Percentiles rank a stretch among this genome's conserved stretches.
These are phyloP conservation scores for Flaveria robusta DNA, from an alignment of 129 eudicot genomes.

Conservation along the genomic window DNA sequence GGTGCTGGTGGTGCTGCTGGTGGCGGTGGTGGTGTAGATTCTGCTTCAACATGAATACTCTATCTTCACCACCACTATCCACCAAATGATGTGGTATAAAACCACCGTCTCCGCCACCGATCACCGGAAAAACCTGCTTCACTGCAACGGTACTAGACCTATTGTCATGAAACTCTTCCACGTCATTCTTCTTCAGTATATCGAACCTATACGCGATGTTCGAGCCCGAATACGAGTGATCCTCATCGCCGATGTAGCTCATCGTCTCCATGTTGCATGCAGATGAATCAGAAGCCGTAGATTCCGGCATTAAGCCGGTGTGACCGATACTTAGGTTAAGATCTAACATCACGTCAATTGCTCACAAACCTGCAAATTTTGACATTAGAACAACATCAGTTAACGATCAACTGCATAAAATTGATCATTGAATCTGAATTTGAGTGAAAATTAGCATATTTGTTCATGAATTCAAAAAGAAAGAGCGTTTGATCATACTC, in stretches of 20 bases:
- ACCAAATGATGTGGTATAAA: neutral
- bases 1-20: slow-evolving; percentile 28
- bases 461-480: no score
- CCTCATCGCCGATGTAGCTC: slow-evolving; percentile 48
- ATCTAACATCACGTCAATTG: slow-evolving; percentile 52
- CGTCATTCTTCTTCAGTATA: slow-evolving; percentile 28
- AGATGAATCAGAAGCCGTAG: slow-evolving; percentile 49
- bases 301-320: slow-evolving; percentile 32
- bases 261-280: slow-evolving; percentile 45
- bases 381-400: no score
- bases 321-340: slow-evolving; percentile 53
- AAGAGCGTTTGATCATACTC: no score
- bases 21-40: neutral
- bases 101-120: slow-evolving; percentile 33
- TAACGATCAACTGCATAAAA: no score
- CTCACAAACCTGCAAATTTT: neutral
- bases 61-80: slow-evolving; percentile 17
- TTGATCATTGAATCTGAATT: no score
- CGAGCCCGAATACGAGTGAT: slow-evolving; percentile 28
- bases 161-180: slow-evolving; percentile 15
- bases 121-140: slow-evolving; percentile 17
- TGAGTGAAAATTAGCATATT: no score
- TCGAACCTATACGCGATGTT: slow-evolving; percentile 38
- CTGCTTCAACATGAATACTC: slow-evolving; percentile 15
- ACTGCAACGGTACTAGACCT: slow-evolving; percentile 25